Evolutionary conservation across 768 basidiomycete species (phyloP).

Genomic region (Phaffia australis): DNA sequence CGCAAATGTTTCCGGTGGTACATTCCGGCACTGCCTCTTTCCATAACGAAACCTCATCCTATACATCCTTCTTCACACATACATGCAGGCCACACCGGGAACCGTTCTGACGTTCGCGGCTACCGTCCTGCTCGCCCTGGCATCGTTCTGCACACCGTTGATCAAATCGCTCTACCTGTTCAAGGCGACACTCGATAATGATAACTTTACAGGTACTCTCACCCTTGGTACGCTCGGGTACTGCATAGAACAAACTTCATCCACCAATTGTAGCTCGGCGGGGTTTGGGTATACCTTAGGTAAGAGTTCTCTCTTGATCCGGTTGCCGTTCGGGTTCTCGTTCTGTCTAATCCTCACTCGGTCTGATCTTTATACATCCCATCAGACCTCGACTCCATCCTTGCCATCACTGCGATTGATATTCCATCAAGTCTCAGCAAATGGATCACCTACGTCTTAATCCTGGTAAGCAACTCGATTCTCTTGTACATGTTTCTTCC

Average conservation of each 20-base stretch:
- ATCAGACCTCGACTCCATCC: constrained; percentile 67
- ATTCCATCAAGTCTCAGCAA: constrained; percentile 77
- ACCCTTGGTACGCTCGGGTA: constrained; percentile 86
- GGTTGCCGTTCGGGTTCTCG: background rate
- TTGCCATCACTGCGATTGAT: constrained; percentile 56
- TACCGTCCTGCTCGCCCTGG: constrained; percentile 65
- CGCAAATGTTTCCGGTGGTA: no score
- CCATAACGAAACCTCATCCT: no score
- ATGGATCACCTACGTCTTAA: constrained; percentile 88
- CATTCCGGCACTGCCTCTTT: no score
- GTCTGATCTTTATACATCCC: background rate
- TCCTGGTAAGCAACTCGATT: constrained; percentile 42
- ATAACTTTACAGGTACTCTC: constrained; percentile 12
- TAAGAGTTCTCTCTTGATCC: constrained; percentile 40
- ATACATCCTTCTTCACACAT: background rate
- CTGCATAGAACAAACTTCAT: constrained; percentile 47
- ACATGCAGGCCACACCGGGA: constrained; percentile 60
- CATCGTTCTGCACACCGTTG: constrained; percentile 80
- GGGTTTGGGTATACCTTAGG: constrained; percentile 79
- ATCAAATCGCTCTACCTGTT: constrained; percentile 85
- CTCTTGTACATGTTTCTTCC: no score
- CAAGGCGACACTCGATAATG: constrained; percentile 36
- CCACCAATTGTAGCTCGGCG: constrained; percentile 60
- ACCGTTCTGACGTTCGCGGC: constrained; percentile 73
- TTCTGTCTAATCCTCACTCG: background rate